These are phyloP conservation scores for Sporormia fimetaria DNA, from an alignment of 495 filamentous ascomycete genomes.

Conservation along the genomic window DNA sequence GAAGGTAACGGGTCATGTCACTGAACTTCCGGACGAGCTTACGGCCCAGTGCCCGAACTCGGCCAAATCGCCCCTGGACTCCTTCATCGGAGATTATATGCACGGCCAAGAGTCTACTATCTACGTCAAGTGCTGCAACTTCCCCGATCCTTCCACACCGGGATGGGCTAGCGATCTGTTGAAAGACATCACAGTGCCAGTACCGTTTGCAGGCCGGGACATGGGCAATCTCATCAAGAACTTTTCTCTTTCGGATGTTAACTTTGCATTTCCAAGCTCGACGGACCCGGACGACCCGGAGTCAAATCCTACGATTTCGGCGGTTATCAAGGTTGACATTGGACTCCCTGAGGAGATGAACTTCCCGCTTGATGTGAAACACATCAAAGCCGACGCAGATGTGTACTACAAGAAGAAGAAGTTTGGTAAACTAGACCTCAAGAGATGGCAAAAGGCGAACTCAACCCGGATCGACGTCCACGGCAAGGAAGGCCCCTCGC, in stretches of 20 bases:
- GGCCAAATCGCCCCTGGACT: slow-evolving; percentile 70
- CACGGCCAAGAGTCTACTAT: slow-evolving; percentile 64
- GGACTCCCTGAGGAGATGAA: slow-evolving; percentile 74
- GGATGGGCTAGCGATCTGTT: slow-evolving; percentile 72
- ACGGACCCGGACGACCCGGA: slow-evolving; percentile 66
- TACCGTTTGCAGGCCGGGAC: slow-evolving; percentile 68
- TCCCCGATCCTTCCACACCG: slow-evolving; percentile 54
- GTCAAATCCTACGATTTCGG: slow-evolving; percentile 65
- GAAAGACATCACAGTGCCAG: slow-evolving; percentile 67
- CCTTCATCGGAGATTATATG: slow-evolving; percentile 70
- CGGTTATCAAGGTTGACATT: slow-evolving; percentile 64
- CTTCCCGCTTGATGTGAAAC: slow-evolving; percentile 62
- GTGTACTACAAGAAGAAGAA: slow-evolving; percentile 63
- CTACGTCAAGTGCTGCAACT: slow-evolving; percentile 64
- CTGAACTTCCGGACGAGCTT: slow-evolving; percentile 57
- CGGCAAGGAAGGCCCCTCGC: slow-evolving; percentile 41
- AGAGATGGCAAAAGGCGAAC: slow-evolving; percentile 73
- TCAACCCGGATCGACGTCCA: slow-evolving; percentile 54
- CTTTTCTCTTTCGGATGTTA: slow-evolving; percentile 71
- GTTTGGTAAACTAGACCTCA: slow-evolving; percentile 64
- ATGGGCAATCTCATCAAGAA: slow-evolving; percentile 74
- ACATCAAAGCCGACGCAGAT: slow-evolving; percentile 62
- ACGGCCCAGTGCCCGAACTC: slow-evolving; percentile 60
- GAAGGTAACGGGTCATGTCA: slow-evolving; percentile 56
- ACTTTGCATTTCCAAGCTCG: slow-evolving; percentile 70